Evolutionary conservation across 2,329 filamentous ascomycete species (phyloP), one percentile per base, ranked within the genome.

Genomic region (Lithohypha guttulata): DNA sequence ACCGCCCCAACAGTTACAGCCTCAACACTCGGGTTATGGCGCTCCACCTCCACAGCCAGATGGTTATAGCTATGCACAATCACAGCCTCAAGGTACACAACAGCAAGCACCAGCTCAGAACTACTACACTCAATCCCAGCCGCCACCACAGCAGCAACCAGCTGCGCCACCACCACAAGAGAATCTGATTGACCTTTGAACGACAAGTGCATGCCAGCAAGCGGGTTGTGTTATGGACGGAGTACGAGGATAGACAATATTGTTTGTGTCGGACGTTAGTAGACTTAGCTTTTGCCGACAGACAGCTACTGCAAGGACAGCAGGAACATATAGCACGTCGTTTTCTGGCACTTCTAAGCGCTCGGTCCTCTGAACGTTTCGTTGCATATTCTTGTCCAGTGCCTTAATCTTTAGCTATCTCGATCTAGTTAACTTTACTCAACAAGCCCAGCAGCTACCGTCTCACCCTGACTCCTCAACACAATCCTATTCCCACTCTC

Each of bases 361-460:
- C n/a, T n/a, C n/a, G n/a, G n/a, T n/a, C n/a, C n/a, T n/a, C n/a
- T n/a, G n/a, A n/a, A n/a, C n/a, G n/a, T n/a, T n/a, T n/a, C n/a
- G n/a, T n/a, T n/a, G n/a, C n/a, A n/a, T n/a, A n/a, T n/a, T n/a
- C n/a, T n/a, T n/a, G n/a, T n/a, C n/a, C n/a, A n/a, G n/a, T n/a
- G n/a, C n/a, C n/a, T n/a, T n/a, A n/a, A n/a, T n/a, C n/a, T n/a
- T n/a, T n/a, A n/a, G n/a, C n/a, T n/a, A n/a, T n/a, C n/a, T n/a
- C n/a, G n/a, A n/a, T n/a, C n/a, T n/a, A n/a, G n/a, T n/a, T n/a
- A 28, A 20, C 10, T 42, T 62, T 64, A 80, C 56, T 94, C 87
- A 51, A 96, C 61, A 47, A 94, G 63, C 2, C 91, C 91, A 25
- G 87, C 86, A 8, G 85, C 91, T 43, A 96, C 73, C 2, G 91